Base-by-base conservation (phyloP, 108 stramenopile genomes). In the Cylindrotheca fusiformis region DNA sequence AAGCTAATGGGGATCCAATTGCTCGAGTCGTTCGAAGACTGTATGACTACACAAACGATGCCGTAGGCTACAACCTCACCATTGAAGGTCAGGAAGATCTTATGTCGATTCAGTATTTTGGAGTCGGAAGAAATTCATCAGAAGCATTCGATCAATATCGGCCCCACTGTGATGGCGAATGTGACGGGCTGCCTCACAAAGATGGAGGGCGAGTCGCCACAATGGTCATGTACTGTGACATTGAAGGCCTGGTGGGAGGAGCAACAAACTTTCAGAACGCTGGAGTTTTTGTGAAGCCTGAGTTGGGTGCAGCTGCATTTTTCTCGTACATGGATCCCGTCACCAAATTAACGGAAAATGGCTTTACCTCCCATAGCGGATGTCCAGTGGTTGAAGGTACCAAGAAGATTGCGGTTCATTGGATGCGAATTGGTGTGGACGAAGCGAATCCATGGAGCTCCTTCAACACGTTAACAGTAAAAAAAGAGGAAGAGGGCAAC, bases 151-250 rank as follows among this genome's bases (percentile, higher is more conserved):
- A 97, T 76, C 75, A 88, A 22, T 97, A 97, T 71, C 75, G 63
- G 32, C 93, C 96, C 1, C 96, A 97, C 60, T 97, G 96, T 75
- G 96, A 97, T 67, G 96, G 96, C n/a, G 75, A 83, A 20, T 85
- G 87, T 46, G 77, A 83, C 31, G 91, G 90, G 0, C 63, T 82
- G 18, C 69, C 68, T 24, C 86, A 91, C 80, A 72, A 74, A 53
- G 41, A 30, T 1, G 87, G 87, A 5, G 87, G 89, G 0, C 67
- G 96, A 31, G 89, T 97, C 24, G 94, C 96, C 30, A 95, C 96
- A 22, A 81, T 95, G 82, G 92, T 97, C 8, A 88, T 95, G 80
- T 97, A 97, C 68, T 97, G 96, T 60, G 70, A 88, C 41, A 83
- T 79, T 8, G 85, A 92, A 8, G 60, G 71, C 47, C 58, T 63